Percentiles rank a stretch among this genome's conserved stretches.
Evolutionary conservation across 1,284 basidiomycete species (phyloP).

Genomic region (Lentinula novae-zelandiae): DNA sequence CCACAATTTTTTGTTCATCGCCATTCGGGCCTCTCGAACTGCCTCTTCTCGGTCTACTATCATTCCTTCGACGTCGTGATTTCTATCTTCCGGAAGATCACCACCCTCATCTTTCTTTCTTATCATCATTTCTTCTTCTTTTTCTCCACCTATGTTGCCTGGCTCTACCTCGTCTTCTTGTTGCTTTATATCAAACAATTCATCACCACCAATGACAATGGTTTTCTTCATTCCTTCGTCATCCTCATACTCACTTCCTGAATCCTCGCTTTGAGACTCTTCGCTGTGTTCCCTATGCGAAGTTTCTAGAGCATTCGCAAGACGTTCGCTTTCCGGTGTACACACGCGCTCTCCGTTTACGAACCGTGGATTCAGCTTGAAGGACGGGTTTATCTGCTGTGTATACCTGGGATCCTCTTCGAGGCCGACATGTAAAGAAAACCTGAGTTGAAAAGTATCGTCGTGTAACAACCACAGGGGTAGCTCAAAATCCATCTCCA

Average conservation of each 20-base stretch:
- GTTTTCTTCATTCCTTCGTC: conserved; percentile 14
- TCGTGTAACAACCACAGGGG: conserved; percentile 38
- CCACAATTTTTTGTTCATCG: background rate
- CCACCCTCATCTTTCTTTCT: background rate
- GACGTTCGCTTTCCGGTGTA: conserved; percentile 6
- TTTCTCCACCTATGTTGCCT: background rate
- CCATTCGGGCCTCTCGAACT: background rate
- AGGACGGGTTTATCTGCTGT: conserved; percentile 11
- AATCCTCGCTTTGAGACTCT: conserved; percentile 24
- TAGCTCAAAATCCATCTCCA: conserved; percentile 43
- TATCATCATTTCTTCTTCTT: background rate
- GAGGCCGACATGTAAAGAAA: conserved; percentile 3
- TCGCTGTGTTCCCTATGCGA: conserved; percentile 34
- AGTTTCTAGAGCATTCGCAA: conserved; percentile 3
- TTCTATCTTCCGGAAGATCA: background rate
- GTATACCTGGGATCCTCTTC: conserved; percentile 4
- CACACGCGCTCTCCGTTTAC: conserved; percentile 1
- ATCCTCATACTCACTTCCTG: conserved; percentile 18
- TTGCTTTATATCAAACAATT: background rate
- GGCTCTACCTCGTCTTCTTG: background rate
- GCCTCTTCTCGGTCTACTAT: background rate
- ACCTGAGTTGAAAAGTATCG: conserved; percentile 10
- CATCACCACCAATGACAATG: background rate
- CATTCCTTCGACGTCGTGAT: background rate
- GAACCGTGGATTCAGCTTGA: conserved; percentile 1